These are phyloP conservation scores for Heterobasidion irregulare DNA, from an alignment of 1,284 basidiomycete genomes.

Conservation along the genomic window DNA sequence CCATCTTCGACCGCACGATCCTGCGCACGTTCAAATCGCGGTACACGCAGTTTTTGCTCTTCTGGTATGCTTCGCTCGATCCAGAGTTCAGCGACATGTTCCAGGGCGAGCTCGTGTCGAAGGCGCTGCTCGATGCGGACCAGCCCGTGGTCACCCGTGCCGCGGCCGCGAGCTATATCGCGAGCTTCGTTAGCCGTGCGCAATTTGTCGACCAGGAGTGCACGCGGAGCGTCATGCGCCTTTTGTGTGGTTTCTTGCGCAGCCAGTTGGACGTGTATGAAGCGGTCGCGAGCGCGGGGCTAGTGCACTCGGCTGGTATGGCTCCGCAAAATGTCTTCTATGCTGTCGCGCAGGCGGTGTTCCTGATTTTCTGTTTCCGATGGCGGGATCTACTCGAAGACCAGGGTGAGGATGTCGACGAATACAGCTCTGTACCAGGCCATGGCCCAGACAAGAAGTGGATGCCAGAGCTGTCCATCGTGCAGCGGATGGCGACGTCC, in stretches of 20 bases:
- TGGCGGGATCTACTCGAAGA: slow-evolving; percentile 83
- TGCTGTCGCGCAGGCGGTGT: slow-evolving; percentile 87
- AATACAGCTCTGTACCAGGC: slow-evolving; percentile 20
- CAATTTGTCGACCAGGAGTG: slow-evolving; percentile 76
- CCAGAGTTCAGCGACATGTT: slow-evolving; percentile 89
- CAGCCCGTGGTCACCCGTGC: slow-evolving; percentile 72
- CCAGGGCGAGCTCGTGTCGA: slow-evolving; percentile 85
- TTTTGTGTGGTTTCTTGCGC: slow-evolving; percentile 81
- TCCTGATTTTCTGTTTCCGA: slow-evolving; percentile 97
- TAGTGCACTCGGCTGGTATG: slow-evolving; percentile 17
- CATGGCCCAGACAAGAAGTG: slow-evolving; percentile 50
- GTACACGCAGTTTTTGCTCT: slow-evolving; percentile 95
- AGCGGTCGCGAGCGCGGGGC: slow-evolving; percentile 25
- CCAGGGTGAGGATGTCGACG: slow-evolving; percentile 42
- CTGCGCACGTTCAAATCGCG: slow-evolving; percentile 95
- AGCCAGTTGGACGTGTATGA: slow-evolving; percentile 71
- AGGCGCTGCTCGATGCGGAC: slow-evolving; percentile 65
- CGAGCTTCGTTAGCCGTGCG: slow-evolving; percentile 88
- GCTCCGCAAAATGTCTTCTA: slow-evolving; percentile 67
- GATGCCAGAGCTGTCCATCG: slow-evolving; percentile 75
- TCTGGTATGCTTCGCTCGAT: slow-evolving; percentile 91
- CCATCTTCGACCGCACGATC: slow-evolving; percentile 90
- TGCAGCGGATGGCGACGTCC: slow-evolving; percentile 79
- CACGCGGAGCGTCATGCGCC: slow-evolving; percentile 69
- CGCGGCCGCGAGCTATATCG: slow-evolving; percentile 89